A percentile compares a stretch with the other conserved stretches of the same genome.
Evolutionary conservation across 2,329 filamentous ascomycete genomes (phyloP).

Genomic region (Botryotinia calthae): DNA sequence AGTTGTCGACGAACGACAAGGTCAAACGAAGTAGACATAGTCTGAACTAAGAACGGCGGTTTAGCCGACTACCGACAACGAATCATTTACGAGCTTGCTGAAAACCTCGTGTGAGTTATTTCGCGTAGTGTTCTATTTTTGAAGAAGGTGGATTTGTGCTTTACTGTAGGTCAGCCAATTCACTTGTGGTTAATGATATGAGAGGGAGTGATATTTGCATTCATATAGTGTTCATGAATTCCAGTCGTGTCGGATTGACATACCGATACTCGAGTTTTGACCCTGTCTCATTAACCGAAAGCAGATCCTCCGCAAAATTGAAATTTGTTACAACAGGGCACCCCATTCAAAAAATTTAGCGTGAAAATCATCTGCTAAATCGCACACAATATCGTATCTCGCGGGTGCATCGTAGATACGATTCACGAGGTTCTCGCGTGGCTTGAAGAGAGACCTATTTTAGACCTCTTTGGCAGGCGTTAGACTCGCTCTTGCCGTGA

Average conservation of each 20-base stretch:
- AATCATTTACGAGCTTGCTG: not conserved
- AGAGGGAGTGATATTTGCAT: no score
- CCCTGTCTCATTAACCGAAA: not conserved
- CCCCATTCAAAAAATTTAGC: not conserved
- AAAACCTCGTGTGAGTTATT: not conserved
- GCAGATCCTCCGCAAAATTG: not conserved
- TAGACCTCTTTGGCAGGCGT: not conserved
- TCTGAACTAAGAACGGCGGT: not conserved
- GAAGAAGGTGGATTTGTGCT: not conserved
- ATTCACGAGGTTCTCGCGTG: not conserved
- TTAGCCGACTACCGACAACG: not conserved
- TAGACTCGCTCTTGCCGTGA: not conserved
- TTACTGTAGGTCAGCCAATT: not conserved
- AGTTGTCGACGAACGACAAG: not conserved
- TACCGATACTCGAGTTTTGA: slow-evolving; percentile 7
- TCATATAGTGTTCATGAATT: not conserved
- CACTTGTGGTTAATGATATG: no score
- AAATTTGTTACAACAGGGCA: not conserved
- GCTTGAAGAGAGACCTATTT: not conserved
- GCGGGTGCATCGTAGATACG: not conserved
- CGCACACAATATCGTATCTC: not conserved
- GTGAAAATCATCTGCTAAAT: not conserved
- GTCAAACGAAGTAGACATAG: not conserved
- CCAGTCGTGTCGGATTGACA: not conserved
- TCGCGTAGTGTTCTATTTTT: not conserved